Evolutionary conservation across 805 yeast genomes (phyloP).

Genomic region (Teunomyces gatunensis): DNA sequence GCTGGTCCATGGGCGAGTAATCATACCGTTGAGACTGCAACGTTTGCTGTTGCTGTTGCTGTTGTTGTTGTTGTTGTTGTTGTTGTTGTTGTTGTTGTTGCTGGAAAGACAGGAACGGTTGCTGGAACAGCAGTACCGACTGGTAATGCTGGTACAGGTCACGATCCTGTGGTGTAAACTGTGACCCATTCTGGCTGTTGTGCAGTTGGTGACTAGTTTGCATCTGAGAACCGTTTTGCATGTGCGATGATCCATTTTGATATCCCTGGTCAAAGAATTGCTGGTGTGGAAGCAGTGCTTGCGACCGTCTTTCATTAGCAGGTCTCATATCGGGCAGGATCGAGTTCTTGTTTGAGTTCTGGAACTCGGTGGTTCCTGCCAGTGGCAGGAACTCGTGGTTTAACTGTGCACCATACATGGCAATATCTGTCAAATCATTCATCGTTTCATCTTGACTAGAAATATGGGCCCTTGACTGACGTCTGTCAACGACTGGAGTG

Average conservation of each 20-base stretch:
- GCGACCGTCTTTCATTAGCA: background rate
- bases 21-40: conserved; percentile 1
- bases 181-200: conserved; percentile 5
- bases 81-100: conserved; percentile 1
- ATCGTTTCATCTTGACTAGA: conserved; percentile 19
- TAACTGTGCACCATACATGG: conserved; percentile 34
- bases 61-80: background rate
- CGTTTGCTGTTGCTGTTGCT: background rate
- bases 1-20: conserved; percentile 20
- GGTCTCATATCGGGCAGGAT: background rate
- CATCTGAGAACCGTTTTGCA: background rate
- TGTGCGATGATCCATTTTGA: background rate
- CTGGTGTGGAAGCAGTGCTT: conserved; percentile 2
- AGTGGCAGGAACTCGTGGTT: conserved; percentile 23
- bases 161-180: conserved; percentile 3
- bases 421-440: conserved; percentile 37
- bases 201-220: background rate
- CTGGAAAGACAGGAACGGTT: no score
- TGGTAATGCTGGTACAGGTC: background rate
- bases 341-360: background rate
- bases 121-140: background rate
- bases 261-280: conserved; percentile 2
- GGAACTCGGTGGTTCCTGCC: background rate
- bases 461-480: background rate
- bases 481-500: conserved; percentile 1